Evolutionary conservation across 352 stramenopile species (phyloP), one percentile per base, ranked within the genome.

Genomic region (Globisporangium spiculum): DNA sequence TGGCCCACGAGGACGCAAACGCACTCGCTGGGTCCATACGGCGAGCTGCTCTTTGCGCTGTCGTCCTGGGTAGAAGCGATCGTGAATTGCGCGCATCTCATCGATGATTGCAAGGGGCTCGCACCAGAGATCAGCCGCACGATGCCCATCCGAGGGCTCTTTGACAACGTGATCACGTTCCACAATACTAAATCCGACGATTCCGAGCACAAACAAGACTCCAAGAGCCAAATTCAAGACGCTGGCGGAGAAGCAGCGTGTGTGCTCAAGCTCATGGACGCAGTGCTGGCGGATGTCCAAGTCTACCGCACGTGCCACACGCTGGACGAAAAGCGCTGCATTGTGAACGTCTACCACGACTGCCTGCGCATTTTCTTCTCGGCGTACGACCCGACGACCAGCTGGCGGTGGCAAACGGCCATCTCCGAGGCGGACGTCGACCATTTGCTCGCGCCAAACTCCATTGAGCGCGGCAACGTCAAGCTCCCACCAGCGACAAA

Each of bases 261-360:
- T 0, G 65, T 75, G 4, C 71, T 84, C 48, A 73, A 93, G 50
- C 68, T 95, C 12, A 66, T 93, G 30, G 78, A 92, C 5, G 81
- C 83, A 1, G 65, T 89, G 14, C 78, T 95, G 0, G 65, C 79
- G 12, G 84, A 93, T 60, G 81, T 89, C 1, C 79, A 74, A 8
- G 86, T 94, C 38, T 89, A 90, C 60, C 81, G 86, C 27, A 81
- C 75, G 27, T 77, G 77, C 12, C 75, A 83, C 52, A 61, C 62
- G 10, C 72, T 95, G 1, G 69, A 82, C 27, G 68, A 67, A 22
- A 74, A 78, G 6, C 80, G 77, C 0, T 90, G 81, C 30, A 65
- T 95, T 12, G 58, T 94, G n/a, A 87, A 65, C 10, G 72, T 95
- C 24, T 91, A 79, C 34, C 88, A 92, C 53, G 86, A 95, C 66